A percentile compares a stretch with the other conserved stretches of the same genome.
Evolutionary conservation across 192 early-diverging fungal species (phyloP).

Genomic region (Neocallimastix lanati): DNA sequence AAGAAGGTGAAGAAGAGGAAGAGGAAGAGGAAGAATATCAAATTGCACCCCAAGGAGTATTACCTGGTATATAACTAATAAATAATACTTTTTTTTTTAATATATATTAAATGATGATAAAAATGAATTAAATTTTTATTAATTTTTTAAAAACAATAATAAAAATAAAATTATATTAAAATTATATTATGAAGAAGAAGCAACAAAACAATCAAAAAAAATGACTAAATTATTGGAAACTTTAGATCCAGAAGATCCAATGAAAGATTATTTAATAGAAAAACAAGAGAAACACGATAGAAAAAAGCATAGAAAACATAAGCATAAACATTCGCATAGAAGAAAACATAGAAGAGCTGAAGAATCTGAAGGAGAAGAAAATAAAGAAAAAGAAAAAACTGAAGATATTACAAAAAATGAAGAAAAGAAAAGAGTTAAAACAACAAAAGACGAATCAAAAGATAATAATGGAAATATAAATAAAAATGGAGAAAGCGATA

Average conservation of each 20-base stretch:
- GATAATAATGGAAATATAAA: not conserved
- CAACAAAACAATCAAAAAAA: slow-evolving; percentile 19
- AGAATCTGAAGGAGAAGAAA: slow-evolving; percentile 14
- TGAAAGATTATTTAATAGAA: slow-evolving; percentile 48
- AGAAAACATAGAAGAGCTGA: slow-evolving; percentile 13
- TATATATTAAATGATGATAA: no score
- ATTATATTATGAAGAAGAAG: slow-evolving; percentile 8
- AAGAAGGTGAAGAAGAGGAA: slow-evolving; percentile 12
- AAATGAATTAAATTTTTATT: no score
- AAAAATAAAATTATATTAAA: no score
- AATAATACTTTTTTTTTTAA: no score
- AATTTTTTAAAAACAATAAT: no score
- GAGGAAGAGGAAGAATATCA: slow-evolving; percentile 11
- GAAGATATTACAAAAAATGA: slow-evolving; percentile 5
- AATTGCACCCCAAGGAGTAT: not conserved
- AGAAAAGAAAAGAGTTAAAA: not conserved
- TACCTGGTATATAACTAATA: slow-evolving; percentile 1
- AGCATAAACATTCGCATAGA: not conserved
- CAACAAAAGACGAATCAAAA: not conserved
- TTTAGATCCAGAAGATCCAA: slow-evolving; percentile 50
- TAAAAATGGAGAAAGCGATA: not conserved
- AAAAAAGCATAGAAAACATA: not conserved
- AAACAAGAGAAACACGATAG: slow-evolving; percentile 12
- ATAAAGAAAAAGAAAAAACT: slow-evolving; percentile 13
- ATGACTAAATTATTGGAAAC: slow-evolving; percentile 3